These are phyloP conservation scores for Lasiosphaeria miniovina DNA, from an alignment of 495 filamentous ascomycete genomes.

Conservation along the genomic window DNA sequence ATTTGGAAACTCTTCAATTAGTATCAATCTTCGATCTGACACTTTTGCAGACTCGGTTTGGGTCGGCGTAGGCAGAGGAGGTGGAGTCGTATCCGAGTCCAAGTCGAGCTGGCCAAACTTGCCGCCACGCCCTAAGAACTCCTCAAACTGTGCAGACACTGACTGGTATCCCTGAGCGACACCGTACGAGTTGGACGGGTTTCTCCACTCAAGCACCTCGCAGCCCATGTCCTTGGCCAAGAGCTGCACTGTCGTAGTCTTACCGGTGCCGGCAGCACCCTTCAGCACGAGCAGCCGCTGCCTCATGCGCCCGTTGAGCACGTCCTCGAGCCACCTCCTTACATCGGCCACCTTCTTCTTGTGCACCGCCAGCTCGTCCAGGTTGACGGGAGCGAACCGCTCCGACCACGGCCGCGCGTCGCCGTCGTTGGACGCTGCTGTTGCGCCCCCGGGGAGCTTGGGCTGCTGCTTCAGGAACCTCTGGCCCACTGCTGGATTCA, in stretches of 20 bases:
- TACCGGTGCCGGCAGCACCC: conserved; percentile 89
- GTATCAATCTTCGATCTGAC: conserved; percentile 53
- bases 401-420: conserved; percentile 79
- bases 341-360: conserved; percentile 91
- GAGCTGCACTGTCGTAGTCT: conserved; percentile 79
- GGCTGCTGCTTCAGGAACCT: conserved; percentile 37
- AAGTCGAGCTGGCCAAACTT: conserved; percentile 75
- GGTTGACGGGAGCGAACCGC: conserved; percentile 64
- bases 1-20: conserved; percentile 94
- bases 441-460: conserved; percentile 6
- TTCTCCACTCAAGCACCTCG: conserved; percentile 86
- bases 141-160: conserved; percentile 75
- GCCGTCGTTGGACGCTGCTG: conserved; percentile 22
- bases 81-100: conserved; percentile 34
- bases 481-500: conserved; percentile 26
- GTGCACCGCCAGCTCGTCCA: conserved; percentile 88
- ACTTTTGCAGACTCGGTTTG: conserved; percentile 8
- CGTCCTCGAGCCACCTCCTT: conserved; percentile 71
- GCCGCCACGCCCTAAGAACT: conserved; percentile 77
- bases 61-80: conserved; percentile 14
- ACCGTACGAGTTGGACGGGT: conserved; percentile 63
- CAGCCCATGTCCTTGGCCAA: conserved; percentile 69
- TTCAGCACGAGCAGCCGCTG: conserved; percentile 79
- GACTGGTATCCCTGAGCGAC: conserved; percentile 54
- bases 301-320: conserved; percentile 59